phyloP scores from a whole-genome alignment of 805 yeast species.

The Monosporozyma aerobia region DNA sequence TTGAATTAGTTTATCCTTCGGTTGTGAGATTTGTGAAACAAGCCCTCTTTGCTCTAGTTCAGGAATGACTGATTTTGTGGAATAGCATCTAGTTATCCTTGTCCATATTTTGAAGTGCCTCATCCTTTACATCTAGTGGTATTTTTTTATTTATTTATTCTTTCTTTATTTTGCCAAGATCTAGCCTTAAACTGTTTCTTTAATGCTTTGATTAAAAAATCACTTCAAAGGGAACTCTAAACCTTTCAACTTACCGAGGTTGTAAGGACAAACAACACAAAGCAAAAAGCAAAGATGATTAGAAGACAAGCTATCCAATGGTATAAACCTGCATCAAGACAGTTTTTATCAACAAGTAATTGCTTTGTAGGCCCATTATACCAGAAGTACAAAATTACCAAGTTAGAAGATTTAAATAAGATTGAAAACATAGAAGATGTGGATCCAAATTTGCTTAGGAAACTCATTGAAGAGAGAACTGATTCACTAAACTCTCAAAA shows the following conservation, averaged over 20 bases:
- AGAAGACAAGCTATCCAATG: background rate
- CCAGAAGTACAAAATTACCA: constrained; percentile 8
- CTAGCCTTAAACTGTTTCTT: background rate
- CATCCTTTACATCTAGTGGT: background rate
- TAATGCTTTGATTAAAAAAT: background rate
- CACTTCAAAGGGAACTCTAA: background rate
- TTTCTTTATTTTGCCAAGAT: background rate
- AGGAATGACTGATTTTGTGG: background rate
- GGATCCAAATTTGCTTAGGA: constrained; percentile 26
- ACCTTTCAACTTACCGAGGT: background rate
- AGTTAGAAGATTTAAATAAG: constrained; percentile 27
- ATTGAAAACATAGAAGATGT: constrained; percentile 25
- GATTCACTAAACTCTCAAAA: constrained; percentile 21
- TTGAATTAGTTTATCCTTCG: constrained; percentile 12
- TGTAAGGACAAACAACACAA: background rate
- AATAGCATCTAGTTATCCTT: background rate
- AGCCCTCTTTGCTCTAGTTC: constrained; percentile 17
- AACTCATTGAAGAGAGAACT: constrained; percentile 25
- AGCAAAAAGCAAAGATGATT: background rate
- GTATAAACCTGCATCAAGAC: background rate
- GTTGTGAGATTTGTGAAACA: constrained; percentile 26
- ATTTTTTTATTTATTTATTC: background rate
- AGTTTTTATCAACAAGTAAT: background rate
- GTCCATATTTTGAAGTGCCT: background rate
- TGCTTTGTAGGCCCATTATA: background rate